Evolutionary conservation across 768 basidiomycete genomes (phyloP).

Genomic region (Rhodotorula paludigena): DNA sequence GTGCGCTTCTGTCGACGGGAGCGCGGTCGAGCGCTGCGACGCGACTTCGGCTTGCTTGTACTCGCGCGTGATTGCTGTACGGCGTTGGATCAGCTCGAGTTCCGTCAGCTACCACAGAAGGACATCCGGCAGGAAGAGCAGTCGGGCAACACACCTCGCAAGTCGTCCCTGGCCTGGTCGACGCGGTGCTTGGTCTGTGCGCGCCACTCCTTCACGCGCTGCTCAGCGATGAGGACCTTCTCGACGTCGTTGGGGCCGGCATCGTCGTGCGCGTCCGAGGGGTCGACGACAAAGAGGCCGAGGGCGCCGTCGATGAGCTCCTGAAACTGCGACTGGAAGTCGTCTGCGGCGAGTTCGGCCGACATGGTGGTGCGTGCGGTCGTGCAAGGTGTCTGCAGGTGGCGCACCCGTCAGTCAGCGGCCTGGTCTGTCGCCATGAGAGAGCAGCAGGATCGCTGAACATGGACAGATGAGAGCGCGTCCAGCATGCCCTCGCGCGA

Average conservation of each 20-base stretch:
- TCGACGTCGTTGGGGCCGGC: slow-evolving; percentile 24
- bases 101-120: too few relatives aligned
- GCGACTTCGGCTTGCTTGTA: slow-evolving; percentile 15
- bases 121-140: neutral
- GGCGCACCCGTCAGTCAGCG: neutral
- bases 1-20: slow-evolving; percentile 21
- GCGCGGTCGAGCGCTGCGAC: slow-evolving; percentile 22
- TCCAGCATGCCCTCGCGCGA: too few relatives aligned
- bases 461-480: neutral
- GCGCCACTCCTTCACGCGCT: slow-evolving; percentile 15
- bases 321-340: slow-evolving; percentile 27
- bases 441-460: neutral
- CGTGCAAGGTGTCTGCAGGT: neutral
- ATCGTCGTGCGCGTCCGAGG: neutral
- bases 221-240: slow-evolving; percentile 11
- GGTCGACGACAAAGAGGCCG: slow-evolving; percentile 22
- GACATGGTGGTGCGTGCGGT: too few relatives aligned
- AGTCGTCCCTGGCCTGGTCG: slow-evolving; percentile 32
- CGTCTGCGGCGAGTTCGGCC: slow-evolving; percentile 6
- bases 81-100: neutral
- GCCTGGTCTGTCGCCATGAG: neutral
- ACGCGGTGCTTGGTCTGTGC: slow-evolving; percentile 12
- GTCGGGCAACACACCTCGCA: slow-evolving; percentile 12
- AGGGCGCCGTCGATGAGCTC: slow-evolving; percentile 9
- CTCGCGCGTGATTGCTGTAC: slow-evolving; percentile 28